Conservation (phyloP, 2,329 filamentous ascomycete genomes). For the Dothiorella sarmentorum region DNA sequence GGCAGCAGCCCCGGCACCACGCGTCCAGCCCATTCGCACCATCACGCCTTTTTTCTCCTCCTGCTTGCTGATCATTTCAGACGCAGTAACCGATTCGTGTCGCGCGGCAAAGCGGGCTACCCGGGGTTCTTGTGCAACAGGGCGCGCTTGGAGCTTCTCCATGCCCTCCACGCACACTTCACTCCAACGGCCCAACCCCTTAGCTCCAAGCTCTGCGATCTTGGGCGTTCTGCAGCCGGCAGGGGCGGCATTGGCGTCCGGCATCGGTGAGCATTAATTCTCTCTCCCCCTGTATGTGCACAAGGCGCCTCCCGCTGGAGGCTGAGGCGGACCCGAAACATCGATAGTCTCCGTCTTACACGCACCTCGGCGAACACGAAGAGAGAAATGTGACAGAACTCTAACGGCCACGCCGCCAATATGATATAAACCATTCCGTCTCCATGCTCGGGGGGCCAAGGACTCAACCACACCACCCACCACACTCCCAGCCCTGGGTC, state of each 20-base stretch:
- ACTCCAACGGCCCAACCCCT: neutral
- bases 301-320: slow-evolving; percentile 9
- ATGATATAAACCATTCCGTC: neutral
- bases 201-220: neutral
- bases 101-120: neutral
- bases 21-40: too few species aligned
- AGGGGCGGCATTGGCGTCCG: slow-evolving; percentile 1
- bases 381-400: slow-evolving; percentile 16
- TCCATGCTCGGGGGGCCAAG: slow-evolving; percentile 21
- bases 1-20: too few species aligned
- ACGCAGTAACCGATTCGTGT: slow-evolving; percentile 3
- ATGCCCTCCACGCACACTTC: neutral
- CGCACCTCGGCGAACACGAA: slow-evolving; percentile 1
- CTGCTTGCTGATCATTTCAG: neutral
- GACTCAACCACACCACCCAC: slow-evolving; percentile 28
- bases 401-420: slow-evolving; percentile 6
- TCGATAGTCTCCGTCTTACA: slow-evolving; percentile 14
- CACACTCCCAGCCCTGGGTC: slow-evolving; percentile 19
- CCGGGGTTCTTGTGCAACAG: neutral
- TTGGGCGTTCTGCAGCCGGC: neutral
- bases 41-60: neutral
- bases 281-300: too few species aligned
- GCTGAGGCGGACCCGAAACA: slow-evolving; percentile 17
- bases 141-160: slow-evolving; percentile 4
- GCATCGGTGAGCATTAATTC: neutral